Evolutionary conservation across 2,329 filamentous ascomycete species (phyloP), one percentile per base, ranked within the genome.

Genomic region (Bipolaris gigantea): DNA sequence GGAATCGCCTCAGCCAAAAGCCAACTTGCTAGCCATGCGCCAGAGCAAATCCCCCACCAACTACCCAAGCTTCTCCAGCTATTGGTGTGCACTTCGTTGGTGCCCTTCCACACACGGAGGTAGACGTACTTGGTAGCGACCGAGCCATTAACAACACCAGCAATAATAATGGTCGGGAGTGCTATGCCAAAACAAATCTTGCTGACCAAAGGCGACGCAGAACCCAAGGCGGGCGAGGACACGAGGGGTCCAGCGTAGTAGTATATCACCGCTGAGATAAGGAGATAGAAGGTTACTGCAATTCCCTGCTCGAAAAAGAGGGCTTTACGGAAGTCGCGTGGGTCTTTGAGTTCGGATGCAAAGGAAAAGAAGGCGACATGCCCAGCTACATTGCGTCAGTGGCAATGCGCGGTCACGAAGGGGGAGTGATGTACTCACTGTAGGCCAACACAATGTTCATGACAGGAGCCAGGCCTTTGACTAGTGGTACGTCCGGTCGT

Each of bases 361-460:
- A 89, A 82, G 57, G 79, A 80, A 71, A 88, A 88, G 75, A 89
- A 89, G 57, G 84, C 85, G n/a, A 85, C 83, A 65, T 88, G 85
- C 32, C 85, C 85, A 49, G 75, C 76, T 72, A 19, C 3, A 25
- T 15, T 27, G 8, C 0, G 35, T 60, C 13, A 59, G 49, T 16
- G 30, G 19, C 23, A 4, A 11, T 8, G 25, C 16, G n/a, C 25
- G n/a, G n/a, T 32, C 16, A 5, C 15, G 16, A 43, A 43, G 25
- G 10, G 19, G 27, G 40, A 32, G 4, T 21, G 5, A 32, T 32
- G 16, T 13, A 62, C 66, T 48, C 65, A 70, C 83, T 83, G 75
- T 87, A 91, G 51, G 88, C 87, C 56, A 90, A 85, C 56, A 89
- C 80, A 48, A 91, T 90, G 75, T 89, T 89, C 58, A 74, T 63